phyloP scores from a whole-genome alignment of 2,329 filamentous ascomycete species.

The Neonectria faginata region DNA sequence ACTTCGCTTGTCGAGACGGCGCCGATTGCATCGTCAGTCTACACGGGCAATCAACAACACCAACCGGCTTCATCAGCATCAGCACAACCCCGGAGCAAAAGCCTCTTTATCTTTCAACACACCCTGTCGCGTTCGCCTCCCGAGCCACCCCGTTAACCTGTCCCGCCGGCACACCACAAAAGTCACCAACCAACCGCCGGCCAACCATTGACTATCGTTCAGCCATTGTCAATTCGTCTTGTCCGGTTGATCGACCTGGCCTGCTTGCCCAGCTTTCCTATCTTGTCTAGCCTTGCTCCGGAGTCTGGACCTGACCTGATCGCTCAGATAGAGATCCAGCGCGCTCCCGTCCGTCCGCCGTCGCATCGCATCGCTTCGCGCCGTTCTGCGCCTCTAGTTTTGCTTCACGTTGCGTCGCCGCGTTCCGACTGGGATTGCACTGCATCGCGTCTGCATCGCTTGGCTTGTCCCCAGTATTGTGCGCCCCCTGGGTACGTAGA shows the following conservation, averaged over 20 bases:
- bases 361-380: slow-evolving; percentile 36
- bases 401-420: slow-evolving; percentile 36
- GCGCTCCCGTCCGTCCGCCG: slow-evolving; percentile 33
- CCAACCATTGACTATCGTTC: slow-evolving; percentile 13
- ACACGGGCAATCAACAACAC: neutral
- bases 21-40: neutral
- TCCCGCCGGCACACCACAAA: slow-evolving; percentile 7
- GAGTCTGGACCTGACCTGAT: slow-evolving; percentile 6
- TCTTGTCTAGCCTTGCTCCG: slow-evolving; percentile 23
- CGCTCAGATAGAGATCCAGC: slow-evolving; percentile 41
- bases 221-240: slow-evolving; percentile 5
- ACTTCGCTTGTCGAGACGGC: neutral
- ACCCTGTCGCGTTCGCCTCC: neutral
- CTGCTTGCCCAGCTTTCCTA: slow-evolving; percentile 18
- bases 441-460: slow-evolving; percentile 17
- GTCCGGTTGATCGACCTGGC: slow-evolving; percentile 12
- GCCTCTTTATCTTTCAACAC: slow-evolving; percentile 1
- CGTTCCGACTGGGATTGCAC: slow-evolving; percentile 29
- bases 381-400: slow-evolving; percentile 29
- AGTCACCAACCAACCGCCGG: slow-evolving; percentile 2
- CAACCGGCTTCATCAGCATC: neutral
- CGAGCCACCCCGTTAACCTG: neutral
- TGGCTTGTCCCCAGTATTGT: slow-evolving; percentile 20
- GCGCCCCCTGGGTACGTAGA: slow-evolving; percentile 12
- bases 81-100: neutral